phyloP scores from a whole-genome alignment of 805 yeast genomes.

The Debaryomyces hansenii region DNA sequence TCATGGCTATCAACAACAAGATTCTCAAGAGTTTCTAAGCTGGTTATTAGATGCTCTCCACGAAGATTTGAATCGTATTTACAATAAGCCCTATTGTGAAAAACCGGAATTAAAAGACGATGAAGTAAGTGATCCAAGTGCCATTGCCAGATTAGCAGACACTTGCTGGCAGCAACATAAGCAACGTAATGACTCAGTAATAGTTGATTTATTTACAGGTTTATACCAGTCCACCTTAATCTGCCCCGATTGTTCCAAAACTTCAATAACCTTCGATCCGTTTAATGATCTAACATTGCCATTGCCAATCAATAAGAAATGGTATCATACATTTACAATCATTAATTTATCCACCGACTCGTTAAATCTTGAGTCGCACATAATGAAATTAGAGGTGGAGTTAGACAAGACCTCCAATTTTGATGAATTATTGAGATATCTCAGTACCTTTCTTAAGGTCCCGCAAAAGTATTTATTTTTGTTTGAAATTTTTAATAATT shows the following conservation, averaged over 20 bases:
- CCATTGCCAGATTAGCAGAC: constrained; percentile 63
- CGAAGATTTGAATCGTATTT: constrained; percentile 85
- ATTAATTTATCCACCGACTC: constrained; percentile 46
- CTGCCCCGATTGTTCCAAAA: constrained; percentile 80
- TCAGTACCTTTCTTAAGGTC: constrained; percentile 48
- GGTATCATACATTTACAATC: constrained; percentile 66
- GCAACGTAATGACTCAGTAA: constrained; percentile 78
- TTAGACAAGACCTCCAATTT: constrained; percentile 64
- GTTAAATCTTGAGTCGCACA: constrained; percentile 8
- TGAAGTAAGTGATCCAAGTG: constrained; percentile 51
- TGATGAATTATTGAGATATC: constrained; percentile 59
- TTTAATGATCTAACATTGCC: constrained; percentile 89
- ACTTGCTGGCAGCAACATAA: constrained; percentile 81
- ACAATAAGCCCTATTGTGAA: constrained; percentile 81
- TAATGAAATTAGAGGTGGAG: constrained; percentile 64
- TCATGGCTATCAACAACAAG: constrained; percentile 84
- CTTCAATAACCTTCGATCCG: constrained; percentile 91
- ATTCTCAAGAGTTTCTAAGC: constrained; percentile 89
- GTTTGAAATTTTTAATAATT: constrained; percentile 56
- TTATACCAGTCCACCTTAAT: constrained; percentile 84
- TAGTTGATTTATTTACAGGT: constrained; percentile 86
- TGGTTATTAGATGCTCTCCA: constrained; percentile 86
- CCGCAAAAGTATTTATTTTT: constrained; percentile 26
- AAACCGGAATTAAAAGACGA: constrained; percentile 79
- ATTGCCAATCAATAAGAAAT: constrained; percentile 70